Evolutionary conservation across 2,329 filamentous ascomycete species (phyloP), one percentile per base, ranked within the genome.

Genomic region (Grosmannia serpens): DNA sequence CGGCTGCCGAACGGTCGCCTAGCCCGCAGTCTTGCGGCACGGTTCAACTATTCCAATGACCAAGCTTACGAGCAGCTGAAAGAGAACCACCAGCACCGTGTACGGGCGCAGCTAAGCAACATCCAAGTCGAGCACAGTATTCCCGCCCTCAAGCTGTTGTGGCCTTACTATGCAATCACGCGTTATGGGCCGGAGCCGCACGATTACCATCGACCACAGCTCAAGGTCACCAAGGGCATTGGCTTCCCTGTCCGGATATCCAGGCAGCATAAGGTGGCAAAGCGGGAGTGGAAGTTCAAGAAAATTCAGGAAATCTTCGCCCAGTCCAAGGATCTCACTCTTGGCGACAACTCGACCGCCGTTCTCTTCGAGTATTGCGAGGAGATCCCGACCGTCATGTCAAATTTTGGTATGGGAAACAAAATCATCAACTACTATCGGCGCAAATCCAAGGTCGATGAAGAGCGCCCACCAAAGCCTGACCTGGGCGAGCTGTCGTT

Each of bases 371-470:
- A 99, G 71, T 99, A 99, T 70, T 95, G 90, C 10, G 94, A 99
- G 71, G 91, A 96, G 67, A 87, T 90, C 62, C 94, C 94, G 0
- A 88, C 87, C 11, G 90, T 95, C 60, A 76, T 99, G 62, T 96
- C 92, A 50, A 96, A 95, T 68, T 96, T 96, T 67, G 94, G 92
- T 64, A 99, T 99, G 94, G 91, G 91, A 56, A 95, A 87, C 70
- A 88, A 91, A 57, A 82, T 99, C 60, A 90, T 97, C 76, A 97
- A 99, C 71, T 99, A 97, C 72, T 96, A 96, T 69, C 88, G 90
- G 46, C 85, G 91, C 60, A 90, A 90, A 67, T 88, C 90, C 68
- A 82, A 82, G 47, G 81, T 80, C 38, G 89, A 95, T 52, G 89
- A 94, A 61, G 82, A 84, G 54, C 80, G 83, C 56, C 81, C 89